Conservation (phyloP, 495 filamentous ascomycete genomes). For the Echria macrotheca region DNA sequence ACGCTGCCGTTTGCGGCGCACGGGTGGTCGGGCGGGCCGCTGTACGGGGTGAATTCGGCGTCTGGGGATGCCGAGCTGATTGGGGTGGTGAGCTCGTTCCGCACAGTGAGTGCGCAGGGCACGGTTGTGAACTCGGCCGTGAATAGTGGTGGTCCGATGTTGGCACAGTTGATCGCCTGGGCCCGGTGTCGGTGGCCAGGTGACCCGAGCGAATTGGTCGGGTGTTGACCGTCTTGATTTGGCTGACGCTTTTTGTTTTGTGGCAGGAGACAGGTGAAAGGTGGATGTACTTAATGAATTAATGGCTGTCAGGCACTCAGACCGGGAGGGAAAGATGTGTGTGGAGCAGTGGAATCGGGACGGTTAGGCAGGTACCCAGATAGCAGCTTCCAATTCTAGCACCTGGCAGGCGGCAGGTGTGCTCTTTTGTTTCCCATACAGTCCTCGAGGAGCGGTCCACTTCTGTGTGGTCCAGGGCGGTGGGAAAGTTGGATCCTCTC, state of each 20-base stretch:
- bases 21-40: slow-evolving; percentile 4
- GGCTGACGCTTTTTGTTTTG: neutral
- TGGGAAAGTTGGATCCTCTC: too few relatives aligned
- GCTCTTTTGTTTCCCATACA: too few relatives aligned
- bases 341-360: too few relatives aligned
- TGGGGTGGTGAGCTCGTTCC: neutral
- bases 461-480: too few relatives aligned
- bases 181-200: neutral
- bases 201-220: neutral
- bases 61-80: neutral
- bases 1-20: neutral
- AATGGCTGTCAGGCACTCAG: too few relatives aligned
- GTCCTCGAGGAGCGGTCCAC: too few relatives aligned
- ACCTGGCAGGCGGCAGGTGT: too few relatives aligned
- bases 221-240: neutral
- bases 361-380: too few relatives aligned
- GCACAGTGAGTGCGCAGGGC: neutral
- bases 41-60: neutral
- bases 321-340: too few relatives aligned
- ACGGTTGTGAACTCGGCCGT: neutral
- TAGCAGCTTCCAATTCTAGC: too few relatives aligned
- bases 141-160: neutral
- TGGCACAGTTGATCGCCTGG: neutral
- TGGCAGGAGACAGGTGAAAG: too few relatives aligned
- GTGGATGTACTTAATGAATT: too few relatives aligned